phyloP scores from a whole-genome alignment of 2,329 filamentous ascomycete species.

The Penicillium sp. region DNA sequence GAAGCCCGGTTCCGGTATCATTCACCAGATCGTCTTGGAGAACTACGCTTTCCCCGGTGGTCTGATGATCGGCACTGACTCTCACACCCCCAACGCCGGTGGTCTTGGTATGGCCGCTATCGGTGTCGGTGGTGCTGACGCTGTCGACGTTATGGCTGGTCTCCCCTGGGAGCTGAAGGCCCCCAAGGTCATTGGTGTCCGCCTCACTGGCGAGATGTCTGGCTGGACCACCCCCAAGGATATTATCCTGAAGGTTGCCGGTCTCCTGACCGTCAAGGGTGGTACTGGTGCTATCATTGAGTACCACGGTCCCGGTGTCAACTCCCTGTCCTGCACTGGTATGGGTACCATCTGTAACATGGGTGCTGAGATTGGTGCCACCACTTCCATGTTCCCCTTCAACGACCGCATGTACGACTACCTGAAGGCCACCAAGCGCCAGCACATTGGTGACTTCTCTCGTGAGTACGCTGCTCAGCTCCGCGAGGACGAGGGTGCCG shows the following conservation, averaged over 20 bases:
- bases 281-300: slow-evolving; percentile 95
- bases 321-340: slow-evolving; percentile 85
- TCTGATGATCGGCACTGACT: slow-evolving; percentile 96
- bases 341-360: slow-evolving; percentile 93
- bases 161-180: slow-evolving; percentile 98
- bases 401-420: slow-evolving; percentile 82
- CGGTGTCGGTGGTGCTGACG: slow-evolving; percentile 94
- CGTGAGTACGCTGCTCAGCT: slow-evolving; percentile 62
- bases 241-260: slow-evolving; percentile 86
- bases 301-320: slow-evolving; percentile 86
- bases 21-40: slow-evolving; percentile 97
- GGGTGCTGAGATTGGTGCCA: slow-evolving; percentile 88
- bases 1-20: slow-evolving; percentile 97
- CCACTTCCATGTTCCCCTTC: slow-evolving; percentile 93
- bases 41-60: slow-evolving; percentile 99
- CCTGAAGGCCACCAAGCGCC: slow-evolving; percentile 78
- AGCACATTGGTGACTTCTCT: slow-evolving; percentile 68
- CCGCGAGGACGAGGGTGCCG: slow-evolving; percentile 73
- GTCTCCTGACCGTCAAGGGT: slow-evolving; percentile 85
- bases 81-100: slow-evolving; percentile 92
- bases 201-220: slow-evolving; percentile 66
- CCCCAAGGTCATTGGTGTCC: slow-evolving; percentile 65
- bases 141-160: slow-evolving; percentile 93
- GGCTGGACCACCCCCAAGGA: slow-evolving; percentile 97
- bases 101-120: slow-evolving; percentile 96